Percentiles rank a stretch among this genome's conserved stretches.
Conservation (phyloP, 2,329 filamentous ascomycete genomes). For the Elsinoe australis region DNA sequence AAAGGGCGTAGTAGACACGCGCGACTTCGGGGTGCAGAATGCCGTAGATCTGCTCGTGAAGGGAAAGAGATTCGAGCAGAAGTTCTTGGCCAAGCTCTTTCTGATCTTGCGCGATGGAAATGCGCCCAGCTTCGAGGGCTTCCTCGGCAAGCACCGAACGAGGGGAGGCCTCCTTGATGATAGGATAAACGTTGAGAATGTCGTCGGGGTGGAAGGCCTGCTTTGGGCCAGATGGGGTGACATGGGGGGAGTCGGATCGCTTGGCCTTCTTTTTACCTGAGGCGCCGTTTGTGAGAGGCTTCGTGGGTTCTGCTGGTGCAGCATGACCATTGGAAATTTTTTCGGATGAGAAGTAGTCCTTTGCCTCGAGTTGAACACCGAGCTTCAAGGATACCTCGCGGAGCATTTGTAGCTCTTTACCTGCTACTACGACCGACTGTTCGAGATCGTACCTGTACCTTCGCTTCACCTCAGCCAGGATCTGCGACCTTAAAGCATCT, state of each 20-base stretch:
- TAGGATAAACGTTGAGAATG: conserved; percentile 82
- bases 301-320: neutral
- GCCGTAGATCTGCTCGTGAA: conserved; percentile 98
- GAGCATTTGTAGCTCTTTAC: conserved; percentile 74
- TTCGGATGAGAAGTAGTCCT: conserved; percentile 58
- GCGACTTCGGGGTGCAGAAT: conserved; percentile 95
- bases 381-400: conserved; percentile 84
- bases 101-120: conserved; percentile 92
- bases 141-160: conserved; percentile 89
- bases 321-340: conserved; percentile 2
- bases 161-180: conserved; percentile 90
- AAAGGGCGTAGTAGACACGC: conserved; percentile 86
- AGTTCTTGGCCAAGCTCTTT: conserved; percentile 94
- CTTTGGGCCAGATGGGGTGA: conserved; percentile 39
- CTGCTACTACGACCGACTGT: conserved; percentile 56
- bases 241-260: conserved; percentile 42
- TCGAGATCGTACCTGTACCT: conserved; percentile 72
- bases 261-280: conserved; percentile 55
- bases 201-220: conserved; percentile 76
- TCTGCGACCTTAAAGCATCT: conserved; percentile 58
- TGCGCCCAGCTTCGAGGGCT: conserved; percentile 87
- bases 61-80: conserved; percentile 85
- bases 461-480: conserved; percentile 62
- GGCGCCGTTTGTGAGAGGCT: conserved; percentile 30
- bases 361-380: conserved; percentile 77